phyloP scores from a whole-genome alignment of 2,329 filamentous ascomycete genomes.

The Fusarium nelsonii region DNA sequence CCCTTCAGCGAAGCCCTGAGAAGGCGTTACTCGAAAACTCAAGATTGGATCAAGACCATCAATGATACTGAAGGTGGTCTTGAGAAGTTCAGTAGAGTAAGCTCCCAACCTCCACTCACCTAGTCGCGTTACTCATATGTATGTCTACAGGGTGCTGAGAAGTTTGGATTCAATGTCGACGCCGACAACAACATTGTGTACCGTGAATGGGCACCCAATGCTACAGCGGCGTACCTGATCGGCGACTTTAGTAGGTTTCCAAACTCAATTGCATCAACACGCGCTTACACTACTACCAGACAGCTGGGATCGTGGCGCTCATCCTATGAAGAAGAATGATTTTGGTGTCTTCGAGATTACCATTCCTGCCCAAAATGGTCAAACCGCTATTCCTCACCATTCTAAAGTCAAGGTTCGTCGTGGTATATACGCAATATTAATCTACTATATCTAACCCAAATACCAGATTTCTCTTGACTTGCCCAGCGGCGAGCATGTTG shows the following conservation, averaged over 20 bases:
- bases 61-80: constrained; percentile 87
- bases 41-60: constrained; percentile 88
- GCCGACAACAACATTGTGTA: constrained; percentile 88
- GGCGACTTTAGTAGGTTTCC: constrained; percentile 87
- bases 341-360: constrained; percentile 90
- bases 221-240: constrained; percentile 83
- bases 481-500: constrained; percentile 82
- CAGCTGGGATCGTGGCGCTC: constrained; percentile 84
- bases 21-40: constrained; percentile 80
- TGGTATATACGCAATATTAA: not conserved
- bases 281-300: constrained; percentile 65
- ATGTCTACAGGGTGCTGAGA: constrained; percentile 78
- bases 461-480: constrained; percentile 83
- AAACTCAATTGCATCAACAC: not conserved
- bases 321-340: constrained; percentile 86
- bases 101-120: constrained; percentile 37
- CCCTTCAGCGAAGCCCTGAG: constrained; percentile 85
- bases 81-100: constrained; percentile 88
- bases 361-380: constrained; percentile 78
- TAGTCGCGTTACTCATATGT: constrained; percentile 13
- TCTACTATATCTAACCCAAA: constrained; percentile 13
- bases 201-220: constrained; percentile 96
- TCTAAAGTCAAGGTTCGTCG: constrained; percentile 89
- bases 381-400: constrained; percentile 87
- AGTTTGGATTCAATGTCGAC: constrained; percentile 86